Base-by-base conservation (phyloP, 129 eudicot genomes). In the Saposhnikovia divaricata region DNA sequence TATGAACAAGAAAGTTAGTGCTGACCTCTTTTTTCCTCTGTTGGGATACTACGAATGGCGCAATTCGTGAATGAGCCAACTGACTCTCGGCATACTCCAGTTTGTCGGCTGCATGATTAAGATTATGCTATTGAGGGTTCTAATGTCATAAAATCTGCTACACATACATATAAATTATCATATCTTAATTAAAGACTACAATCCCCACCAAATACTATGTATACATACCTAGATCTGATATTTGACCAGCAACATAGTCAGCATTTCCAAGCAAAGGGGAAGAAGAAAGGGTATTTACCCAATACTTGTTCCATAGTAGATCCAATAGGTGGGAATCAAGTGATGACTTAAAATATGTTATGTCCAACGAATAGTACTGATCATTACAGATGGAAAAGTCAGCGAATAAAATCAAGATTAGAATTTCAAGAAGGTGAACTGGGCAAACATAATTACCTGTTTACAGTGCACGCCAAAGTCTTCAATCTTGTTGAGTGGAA, bases 381-480 rank as follows among this genome's bases (percentile, higher is more conserved):
- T 68, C 84, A 84, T 37, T 21, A 53, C 42, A 75, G 23, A 16
- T 21, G 50, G 13, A 69, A 28, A 47, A 57, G 43, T 28, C 73
- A 68, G 73, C 9, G 23, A 68, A 27, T 31, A 39, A 55, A 44
- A n/a, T 7, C 72, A 4, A 61, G 15, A n/a, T 9, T 23, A 55
- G 65, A 6, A 2, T 23, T 57, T 57, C 14, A 10, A 25, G 69
- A 25, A 61, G 2, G 66, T 0, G 9, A 21, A 55, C 21, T 38
- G 14, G 28, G 3, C 13, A 57, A 44, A n/a, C 37, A 34, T 6
- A 48, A 77, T 66, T 68, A 95, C 98, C 97, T 95, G 98, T 87
- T 96, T 96, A 83, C 99, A 96, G 50, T 96, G 98, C 38, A 96
- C 99, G n/a, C 99, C 99, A 76, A 96, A 96, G 80, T 96, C 99